These are phyloP conservation scores for Tylopilus plumbeoviolaceoides DNA, from an alignment of 768 basidiomycete genomes.

Conservation along the genomic window DNA sequence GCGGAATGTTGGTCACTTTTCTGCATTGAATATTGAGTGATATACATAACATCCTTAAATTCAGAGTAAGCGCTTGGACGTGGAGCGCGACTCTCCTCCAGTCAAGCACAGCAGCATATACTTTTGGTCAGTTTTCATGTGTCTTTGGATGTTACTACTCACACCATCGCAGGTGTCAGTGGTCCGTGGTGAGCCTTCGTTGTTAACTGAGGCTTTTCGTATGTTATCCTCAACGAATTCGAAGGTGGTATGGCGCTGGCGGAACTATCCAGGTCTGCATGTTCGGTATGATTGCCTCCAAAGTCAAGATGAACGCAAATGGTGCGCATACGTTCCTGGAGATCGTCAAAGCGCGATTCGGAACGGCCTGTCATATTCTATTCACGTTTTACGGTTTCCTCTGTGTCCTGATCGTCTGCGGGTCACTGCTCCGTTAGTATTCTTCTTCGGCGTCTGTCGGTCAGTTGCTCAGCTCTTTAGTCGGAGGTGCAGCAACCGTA, in stretches of 20 bases:
- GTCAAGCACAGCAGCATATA: conserved; percentile 49
- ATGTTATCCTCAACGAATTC: neutral
- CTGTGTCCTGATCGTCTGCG: conserved; percentile 48
- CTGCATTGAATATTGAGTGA: too few relatives aligned
- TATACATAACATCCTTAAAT: too few relatives aligned
- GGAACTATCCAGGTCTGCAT: conserved; percentile 43
- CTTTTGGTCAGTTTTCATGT: conserved; percentile 27
- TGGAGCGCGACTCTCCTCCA: conserved; percentile 44
- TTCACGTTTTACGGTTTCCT: conserved; percentile 52
- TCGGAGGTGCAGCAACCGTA: conserved; percentile 43
- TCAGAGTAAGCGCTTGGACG: conserved; percentile 45
- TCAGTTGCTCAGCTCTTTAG: conserved; percentile 4
- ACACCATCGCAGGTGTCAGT: neutral
- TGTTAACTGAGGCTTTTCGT: neutral
- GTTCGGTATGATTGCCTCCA: neutral
- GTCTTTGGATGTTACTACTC: neutral
- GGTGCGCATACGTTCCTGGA: conserved; percentile 57
- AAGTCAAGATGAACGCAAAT: conserved; percentile 58
- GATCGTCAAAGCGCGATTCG: conserved; percentile 49
- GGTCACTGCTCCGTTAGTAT: conserved; percentile 43
- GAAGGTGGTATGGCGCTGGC: conserved; percentile 27
- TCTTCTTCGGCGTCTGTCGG: neutral
- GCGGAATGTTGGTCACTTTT: conserved; percentile 41
- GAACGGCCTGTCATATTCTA: conserved; percentile 42
- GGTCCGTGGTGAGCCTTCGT: neutral